Base-by-base conservation (phyloP, 768 basidiomycete species). In the Tricholoma sp. region DNA sequence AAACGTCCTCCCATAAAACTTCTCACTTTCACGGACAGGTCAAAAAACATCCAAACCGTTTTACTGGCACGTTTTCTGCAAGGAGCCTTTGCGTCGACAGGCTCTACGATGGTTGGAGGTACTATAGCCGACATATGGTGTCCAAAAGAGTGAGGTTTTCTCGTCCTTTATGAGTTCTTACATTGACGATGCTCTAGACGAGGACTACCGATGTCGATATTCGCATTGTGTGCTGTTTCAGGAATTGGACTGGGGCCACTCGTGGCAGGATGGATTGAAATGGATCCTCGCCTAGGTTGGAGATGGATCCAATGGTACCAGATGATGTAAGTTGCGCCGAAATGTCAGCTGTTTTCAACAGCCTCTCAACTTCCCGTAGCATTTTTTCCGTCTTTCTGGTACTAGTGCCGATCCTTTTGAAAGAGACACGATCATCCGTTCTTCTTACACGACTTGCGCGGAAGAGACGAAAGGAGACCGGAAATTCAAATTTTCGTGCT, bases 261-360 rank as follows among this genome's bases (percentile, higher is more conserved):
- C 0, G 64, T 79, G 3, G 81, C 83, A 20, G 86, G 85, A 12
- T 89, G 83, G 83, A 75, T 89, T 15, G 85, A 89, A 63, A 76
- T 80, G 58, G 80, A 83, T 57, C 65, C 72, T 0, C 71, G 71
- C 20, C 66, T 91, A 1, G 76, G 76, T 59, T 92, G 91, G 89
- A 75, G 88, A 28, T 92, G 91, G 89, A 89, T 94, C 28, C 84
- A 91, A 61, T 92, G 89, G 90, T 78, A 90, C 10, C 84, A 85
- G 59, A 74, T 84, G 63, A 88, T 86, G 86, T 83, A 50, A 1
- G 74, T 69, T 6, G 20, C 63, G 24, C 24, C 24, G 4, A 24
- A 24, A 4, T n/a, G 17, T 17, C 8, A 2, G 1, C 33, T 6
- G 3, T 33, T 29, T 39, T 8, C 12, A 41, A 24, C 24, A 24